These are phyloP conservation scores for Chenopodium quinoa DNA, from an alignment of 148 eudicot species.

Conservation along the genomic window DNA sequence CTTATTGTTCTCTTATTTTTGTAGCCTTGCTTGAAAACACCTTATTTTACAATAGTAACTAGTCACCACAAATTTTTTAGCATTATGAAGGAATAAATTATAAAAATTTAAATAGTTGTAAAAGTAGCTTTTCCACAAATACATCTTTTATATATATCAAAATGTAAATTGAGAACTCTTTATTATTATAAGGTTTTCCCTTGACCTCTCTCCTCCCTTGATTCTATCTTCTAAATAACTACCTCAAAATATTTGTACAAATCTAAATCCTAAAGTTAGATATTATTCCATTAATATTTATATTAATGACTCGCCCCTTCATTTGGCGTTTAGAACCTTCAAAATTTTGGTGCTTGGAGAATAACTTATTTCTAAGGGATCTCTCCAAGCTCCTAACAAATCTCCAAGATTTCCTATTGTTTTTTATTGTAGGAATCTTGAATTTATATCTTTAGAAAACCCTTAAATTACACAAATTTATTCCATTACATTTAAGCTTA, in stretches of 20 bases:
- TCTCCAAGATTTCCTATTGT: not conserved
- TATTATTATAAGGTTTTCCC: not conserved
- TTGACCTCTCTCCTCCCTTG: not conserved
- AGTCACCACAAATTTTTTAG: too few species aligned
- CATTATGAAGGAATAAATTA: too few species aligned
- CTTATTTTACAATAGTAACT: too few species aligned
- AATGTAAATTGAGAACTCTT: too few species aligned
- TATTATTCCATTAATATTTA: not conserved
- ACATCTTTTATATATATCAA: too few species aligned
- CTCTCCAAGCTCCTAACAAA: not conserved
- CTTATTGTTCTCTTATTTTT: too few species aligned
- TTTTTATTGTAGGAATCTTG: not conserved
- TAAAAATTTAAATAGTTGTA: too few species aligned
- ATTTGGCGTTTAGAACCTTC: not conserved
- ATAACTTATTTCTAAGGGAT: not conserved
- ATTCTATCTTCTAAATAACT: not conserved
- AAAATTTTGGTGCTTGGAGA: not conserved
- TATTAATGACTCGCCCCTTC: not conserved
- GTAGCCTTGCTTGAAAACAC: too few species aligned
- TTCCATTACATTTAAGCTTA: too few species aligned
- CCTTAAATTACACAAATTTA: not conserved
- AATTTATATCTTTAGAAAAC: not conserved
- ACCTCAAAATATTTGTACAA: not conserved
- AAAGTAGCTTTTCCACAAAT: too few species aligned
- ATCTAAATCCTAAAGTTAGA: not conserved